These are phyloP conservation scores for Metschnikowia sp. DNA, from an alignment of 805 yeast genomes.

Conservation along the genomic window DNA sequence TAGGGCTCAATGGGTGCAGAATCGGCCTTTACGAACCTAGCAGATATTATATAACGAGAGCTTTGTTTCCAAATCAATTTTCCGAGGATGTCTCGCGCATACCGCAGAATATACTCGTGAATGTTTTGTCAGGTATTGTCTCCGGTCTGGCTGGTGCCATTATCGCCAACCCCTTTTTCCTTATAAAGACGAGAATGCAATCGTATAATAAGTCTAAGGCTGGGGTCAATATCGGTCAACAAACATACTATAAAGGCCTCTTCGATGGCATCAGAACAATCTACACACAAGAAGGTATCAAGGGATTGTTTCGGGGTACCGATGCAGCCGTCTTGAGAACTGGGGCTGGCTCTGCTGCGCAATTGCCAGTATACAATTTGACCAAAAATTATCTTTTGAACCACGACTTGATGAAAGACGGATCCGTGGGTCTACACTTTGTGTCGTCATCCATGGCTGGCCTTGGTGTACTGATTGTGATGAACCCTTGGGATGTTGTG, in stretches of 20 bases:
- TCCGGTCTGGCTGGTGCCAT: slow-evolving; percentile 90
- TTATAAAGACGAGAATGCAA: slow-evolving; percentile 96
- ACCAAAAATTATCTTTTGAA: slow-evolving; percentile 62
- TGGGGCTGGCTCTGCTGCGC: slow-evolving; percentile 94
- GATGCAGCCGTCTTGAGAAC: slow-evolving; percentile 94
- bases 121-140: slow-evolving; percentile 73
- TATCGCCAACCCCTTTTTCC: slow-evolving; percentile 85
- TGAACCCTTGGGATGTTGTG: slow-evolving; percentile 98
- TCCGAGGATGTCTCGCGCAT: slow-evolving; percentile 31
- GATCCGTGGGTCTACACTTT: slow-evolving; percentile 64
- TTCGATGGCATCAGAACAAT: slow-evolving; percentile 66
- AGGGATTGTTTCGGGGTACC: slow-evolving; percentile 83
- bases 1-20: slow-evolving; percentile 90
- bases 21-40: slow-evolving; percentile 92
- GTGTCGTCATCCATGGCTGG: slow-evolving; percentile 77
- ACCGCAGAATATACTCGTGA: slow-evolving; percentile 49
- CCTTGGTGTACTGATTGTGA: slow-evolving; percentile 86
- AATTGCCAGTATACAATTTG: slow-evolving; percentile 83
- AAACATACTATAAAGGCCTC: slow-evolving; percentile 76
- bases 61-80: slow-evolving; percentile 49
- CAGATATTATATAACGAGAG: slow-evolving; percentile 54
- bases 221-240: slow-evolving; percentile 69
- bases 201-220: slow-evolving; percentile 59
- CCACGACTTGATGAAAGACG: slow-evolving; percentile 53
- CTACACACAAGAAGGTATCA: slow-evolving; percentile 63